These are phyloP conservation scores for Eucalyptus grandis DNA, from an alignment of 345 rosid species.

Conservation along the genomic window DNA sequence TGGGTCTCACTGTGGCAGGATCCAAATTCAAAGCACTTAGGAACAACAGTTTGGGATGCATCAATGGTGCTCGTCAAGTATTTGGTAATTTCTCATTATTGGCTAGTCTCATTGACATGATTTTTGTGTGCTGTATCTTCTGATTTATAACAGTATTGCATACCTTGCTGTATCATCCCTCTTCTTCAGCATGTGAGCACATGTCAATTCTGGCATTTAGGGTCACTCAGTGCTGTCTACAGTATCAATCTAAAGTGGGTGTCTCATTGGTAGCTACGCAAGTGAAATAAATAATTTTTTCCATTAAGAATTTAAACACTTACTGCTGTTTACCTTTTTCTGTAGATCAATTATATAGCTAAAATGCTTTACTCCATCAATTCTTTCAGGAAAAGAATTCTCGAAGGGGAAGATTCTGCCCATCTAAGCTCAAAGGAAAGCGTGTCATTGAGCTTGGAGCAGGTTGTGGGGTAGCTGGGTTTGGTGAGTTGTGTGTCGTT, in stretches of 20 bases:
- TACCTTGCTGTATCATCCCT: background rate
- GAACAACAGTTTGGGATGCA: conserved; percentile 98
- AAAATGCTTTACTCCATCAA: background rate
- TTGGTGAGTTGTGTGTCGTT: conserved; percentile 46
- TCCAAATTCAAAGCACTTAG: conserved; percentile 92
- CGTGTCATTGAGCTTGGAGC: conserved; percentile 93
- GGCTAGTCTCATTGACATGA: background rate
- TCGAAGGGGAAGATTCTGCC: conserved; percentile 76
- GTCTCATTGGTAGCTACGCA: background rate
- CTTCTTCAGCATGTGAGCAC: background rate
- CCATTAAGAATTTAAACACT: background rate
- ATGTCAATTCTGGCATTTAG: background rate
- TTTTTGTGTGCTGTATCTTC: background rate
- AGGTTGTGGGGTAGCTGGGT: conserved; percentile 95
- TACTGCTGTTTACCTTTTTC: background rate
- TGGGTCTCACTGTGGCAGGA: conserved; percentile 27
- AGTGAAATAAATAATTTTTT: background rate
- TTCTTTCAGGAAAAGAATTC: conserved; percentile 67
- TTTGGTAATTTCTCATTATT: conserved; percentile 28
- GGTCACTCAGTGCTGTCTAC: background rate
- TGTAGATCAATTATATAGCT: background rate
- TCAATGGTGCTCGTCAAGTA: conserved; percentile 84
- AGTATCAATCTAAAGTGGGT: background rate
- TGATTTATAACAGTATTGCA: background rate
- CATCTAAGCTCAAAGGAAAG: conserved; percentile 80